Evolutionary conservation across 495 filamentous ascomycete genomes (phyloP).

Genomic region (Chaetomium fimeti): DNA sequence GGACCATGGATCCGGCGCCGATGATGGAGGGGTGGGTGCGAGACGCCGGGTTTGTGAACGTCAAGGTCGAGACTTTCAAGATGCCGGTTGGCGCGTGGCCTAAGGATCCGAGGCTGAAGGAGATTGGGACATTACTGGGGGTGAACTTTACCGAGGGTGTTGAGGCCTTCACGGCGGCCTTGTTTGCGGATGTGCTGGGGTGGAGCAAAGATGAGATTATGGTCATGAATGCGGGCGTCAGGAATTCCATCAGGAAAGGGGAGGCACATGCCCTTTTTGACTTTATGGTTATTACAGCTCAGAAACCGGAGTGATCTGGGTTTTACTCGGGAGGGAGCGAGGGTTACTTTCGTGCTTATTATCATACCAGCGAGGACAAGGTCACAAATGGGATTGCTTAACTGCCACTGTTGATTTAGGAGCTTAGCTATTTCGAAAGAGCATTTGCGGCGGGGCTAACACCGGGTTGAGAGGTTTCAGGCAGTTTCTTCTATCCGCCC

Average conservation of each 20-base stretch:
- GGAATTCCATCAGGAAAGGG: constrained; percentile 27
- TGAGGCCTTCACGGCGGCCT: constrained; percentile 33
- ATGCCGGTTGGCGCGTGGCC: constrained; percentile 48
- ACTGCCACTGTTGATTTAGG: too few species aligned
- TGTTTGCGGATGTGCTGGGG: constrained; percentile 36
- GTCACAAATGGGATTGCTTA: too few species aligned
- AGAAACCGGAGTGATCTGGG: constrained; percentile 22
- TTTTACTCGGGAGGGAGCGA: too few species aligned
- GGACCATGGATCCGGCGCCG: constrained; percentile 26
- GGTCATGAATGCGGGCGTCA: constrained; percentile 31
- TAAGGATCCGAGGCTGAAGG: constrained; percentile 47
- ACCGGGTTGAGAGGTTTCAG: too few species aligned
- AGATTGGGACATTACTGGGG: constrained; percentile 45
- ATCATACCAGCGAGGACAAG: too few species aligned
- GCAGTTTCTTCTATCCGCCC: too few species aligned
- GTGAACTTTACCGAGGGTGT: constrained; percentile 37
- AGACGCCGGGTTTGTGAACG: constrained; percentile 41
- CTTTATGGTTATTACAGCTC: constrained; percentile 26
- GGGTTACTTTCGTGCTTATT: too few species aligned
- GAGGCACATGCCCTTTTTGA: constrained; percentile 30
- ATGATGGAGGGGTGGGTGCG: constrained; percentile 30
- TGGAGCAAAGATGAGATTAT: constrained; percentile 38
- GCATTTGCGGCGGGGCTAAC: too few species aligned
- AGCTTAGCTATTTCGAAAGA: too few species aligned
- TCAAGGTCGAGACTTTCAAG: constrained; percentile 35